Evolutionary conservation across 2,329 filamentous ascomycete genomes (phyloP).

Genomic region (Aspergillus tanneri): DNA sequence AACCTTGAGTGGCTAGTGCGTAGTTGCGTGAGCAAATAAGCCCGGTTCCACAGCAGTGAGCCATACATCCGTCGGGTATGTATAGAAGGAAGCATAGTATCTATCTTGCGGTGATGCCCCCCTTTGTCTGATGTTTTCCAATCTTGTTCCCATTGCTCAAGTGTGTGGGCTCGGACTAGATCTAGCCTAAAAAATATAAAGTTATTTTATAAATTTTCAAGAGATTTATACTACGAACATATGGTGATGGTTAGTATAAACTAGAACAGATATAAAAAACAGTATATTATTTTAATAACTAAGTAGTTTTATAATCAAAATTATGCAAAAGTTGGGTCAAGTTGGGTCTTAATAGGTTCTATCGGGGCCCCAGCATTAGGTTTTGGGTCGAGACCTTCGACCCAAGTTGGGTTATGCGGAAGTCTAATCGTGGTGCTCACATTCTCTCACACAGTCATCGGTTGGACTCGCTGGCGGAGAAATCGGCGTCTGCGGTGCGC

Average conservation of each 20-base stretch:
- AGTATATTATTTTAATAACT: not conserved
- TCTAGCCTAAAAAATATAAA: constrained; percentile 1
- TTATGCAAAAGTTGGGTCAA: not conserved
- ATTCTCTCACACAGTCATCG: not conserved
- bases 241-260: not conserved
- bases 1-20: too few species aligned
- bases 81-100: too few species aligned
- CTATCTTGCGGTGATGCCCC: too few species aligned
- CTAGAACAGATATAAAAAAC: not conserved
- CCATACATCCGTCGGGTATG: too few species aligned
- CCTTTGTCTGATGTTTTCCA: too few species aligned
- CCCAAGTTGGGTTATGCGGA: constrained; percentile 1
- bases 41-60: too few species aligned
- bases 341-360: not conserved
- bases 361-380: not conserved
- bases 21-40: too few species aligned
- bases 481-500: not conserved
- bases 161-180: too few species aligned
- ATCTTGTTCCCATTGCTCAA: too few species aligned
- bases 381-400: not conserved
- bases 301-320: not conserved
- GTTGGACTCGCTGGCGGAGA: not conserved
- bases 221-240: not conserved
- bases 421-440: not conserved
- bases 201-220: not conserved